phyloP scores from a whole-genome alignment of 345 rosid genomes.

The Psidium guajava region DNA sequence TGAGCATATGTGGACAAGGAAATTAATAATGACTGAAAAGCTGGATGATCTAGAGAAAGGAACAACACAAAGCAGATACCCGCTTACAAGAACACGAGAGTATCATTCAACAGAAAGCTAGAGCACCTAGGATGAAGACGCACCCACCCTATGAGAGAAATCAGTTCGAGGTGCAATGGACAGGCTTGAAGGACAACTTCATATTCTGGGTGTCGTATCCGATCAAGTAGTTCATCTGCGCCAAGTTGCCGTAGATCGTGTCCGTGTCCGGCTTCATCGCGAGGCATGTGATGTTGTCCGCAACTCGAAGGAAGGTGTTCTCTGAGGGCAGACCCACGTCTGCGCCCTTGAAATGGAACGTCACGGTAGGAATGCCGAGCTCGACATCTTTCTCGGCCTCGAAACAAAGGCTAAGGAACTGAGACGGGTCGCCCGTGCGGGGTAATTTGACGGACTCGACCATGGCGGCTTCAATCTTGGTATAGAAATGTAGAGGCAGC shows the following conservation, averaged over 20 bases:
- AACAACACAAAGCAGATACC: no score
- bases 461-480: slow-evolving; percentile 1
- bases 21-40: no score
- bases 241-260: slow-evolving; percentile 23
- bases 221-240: slow-evolving; percentile 29
- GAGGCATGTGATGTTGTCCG: slow-evolving; percentile 19
- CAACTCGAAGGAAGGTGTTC: slow-evolving; percentile 20
- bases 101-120: no score
- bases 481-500: slow-evolving; percentile 19
- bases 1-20: background rate
- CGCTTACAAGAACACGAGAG: no score
- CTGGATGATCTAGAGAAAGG: background rate
- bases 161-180: slow-evolving; percentile 20
- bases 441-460: background rate
- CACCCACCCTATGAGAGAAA: background rate
- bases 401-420: slow-evolving; percentile 3
- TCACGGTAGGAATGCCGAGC: background rate
- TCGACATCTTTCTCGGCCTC: background rate
- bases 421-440: slow-evolving; percentile 21
- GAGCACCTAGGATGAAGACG: no score
- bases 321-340: slow-evolving; percentile 25
- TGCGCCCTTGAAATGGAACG: background rate
- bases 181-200: slow-evolving; percentile 26
- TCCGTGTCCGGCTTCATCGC: slow-evolving; percentile 5
- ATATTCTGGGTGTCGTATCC: slow-evolving; percentile 26